phyloP scores from a whole-genome alignment of 139 green algal genomes.

The Chlamydomonas sp. region DNA sequence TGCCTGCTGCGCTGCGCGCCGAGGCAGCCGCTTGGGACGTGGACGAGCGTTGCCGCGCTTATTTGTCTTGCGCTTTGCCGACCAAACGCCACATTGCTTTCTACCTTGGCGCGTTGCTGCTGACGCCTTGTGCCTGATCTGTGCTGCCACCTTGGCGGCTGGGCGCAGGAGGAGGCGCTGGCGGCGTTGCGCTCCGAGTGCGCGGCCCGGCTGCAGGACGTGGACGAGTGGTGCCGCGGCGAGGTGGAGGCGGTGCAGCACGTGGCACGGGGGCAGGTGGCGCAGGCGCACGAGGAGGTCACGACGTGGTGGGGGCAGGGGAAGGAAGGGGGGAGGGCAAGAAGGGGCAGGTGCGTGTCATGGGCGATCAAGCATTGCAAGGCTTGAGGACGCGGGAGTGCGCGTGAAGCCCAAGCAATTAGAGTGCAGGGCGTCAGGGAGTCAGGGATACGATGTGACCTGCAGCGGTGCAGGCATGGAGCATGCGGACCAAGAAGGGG shows the following conservation, averaged over 20 bases:
- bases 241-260: slow-evolving; percentile 40
- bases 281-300: slow-evolving; percentile 13
- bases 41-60: not conserved
- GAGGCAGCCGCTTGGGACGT: not conserved
- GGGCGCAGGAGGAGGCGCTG: not conserved
- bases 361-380: not conserved
- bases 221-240: slow-evolving; percentile 33
- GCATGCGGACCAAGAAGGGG: no score
- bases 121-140: no score
- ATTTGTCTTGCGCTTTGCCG: not conserved
- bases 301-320: slow-evolving; percentile 1
- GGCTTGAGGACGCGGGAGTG: not conserved
- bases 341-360: not conserved
- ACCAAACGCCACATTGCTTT: no score
- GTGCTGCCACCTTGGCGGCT: not conserved
- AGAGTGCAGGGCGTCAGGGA: not conserved
- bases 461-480: no score
- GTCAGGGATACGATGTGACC: not conserved
- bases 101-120: no score
- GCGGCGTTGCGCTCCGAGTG: not conserved
- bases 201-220: slow-evolving; percentile 6
- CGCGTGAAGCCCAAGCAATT: not conserved
- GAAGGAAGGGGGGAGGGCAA: not conserved
- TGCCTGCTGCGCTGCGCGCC: no score
- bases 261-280: slow-evolving; percentile 7